Conservation (phyloP, 345 rosid species). For the Salix viminalis region DNA sequence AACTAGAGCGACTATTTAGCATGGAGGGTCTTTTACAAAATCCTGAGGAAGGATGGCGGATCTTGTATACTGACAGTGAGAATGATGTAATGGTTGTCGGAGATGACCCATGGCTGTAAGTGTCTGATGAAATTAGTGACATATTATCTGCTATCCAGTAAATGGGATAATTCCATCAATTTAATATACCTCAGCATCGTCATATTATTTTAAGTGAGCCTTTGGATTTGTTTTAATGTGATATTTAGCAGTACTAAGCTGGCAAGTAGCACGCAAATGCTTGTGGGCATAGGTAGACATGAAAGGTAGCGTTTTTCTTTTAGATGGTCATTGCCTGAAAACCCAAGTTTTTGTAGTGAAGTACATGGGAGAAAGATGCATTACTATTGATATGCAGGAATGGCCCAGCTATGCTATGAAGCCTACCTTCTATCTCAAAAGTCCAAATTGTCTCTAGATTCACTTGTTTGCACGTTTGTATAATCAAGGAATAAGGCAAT, state of each 20-base stretch:
- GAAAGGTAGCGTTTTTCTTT: background rate
- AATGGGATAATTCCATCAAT: background rate
- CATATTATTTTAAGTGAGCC: background rate
- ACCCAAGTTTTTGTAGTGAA: too few species aligned
- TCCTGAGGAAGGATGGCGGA: conserved; percentile 76
- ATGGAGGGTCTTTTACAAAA: conserved; percentile 81
- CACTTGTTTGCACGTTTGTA: too few species aligned
- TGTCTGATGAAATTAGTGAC: conserved; percentile 8
- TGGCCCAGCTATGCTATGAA: too few species aligned
- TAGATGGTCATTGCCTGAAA: too few species aligned
- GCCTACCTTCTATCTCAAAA: too few species aligned
- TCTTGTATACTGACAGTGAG: conserved; percentile 85
- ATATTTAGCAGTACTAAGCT: background rate
- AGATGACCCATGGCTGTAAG: conserved; percentile 96
- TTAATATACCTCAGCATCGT: background rate
- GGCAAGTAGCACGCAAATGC: background rate
- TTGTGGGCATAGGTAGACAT: background rate
- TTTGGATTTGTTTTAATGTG: background rate
- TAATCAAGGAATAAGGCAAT: background rate
- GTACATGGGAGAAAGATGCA: too few species aligned
- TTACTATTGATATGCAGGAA: background rate
- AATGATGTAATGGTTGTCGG: conserved; percentile 93
- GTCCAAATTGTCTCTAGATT: too few species aligned
- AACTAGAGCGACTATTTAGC: conserved; percentile 69
- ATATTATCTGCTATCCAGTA: background rate